phyloP scores from a whole-genome alignment of 2,329 filamentous ascomycete species.

The Ciborinia camelliae region DNA sequence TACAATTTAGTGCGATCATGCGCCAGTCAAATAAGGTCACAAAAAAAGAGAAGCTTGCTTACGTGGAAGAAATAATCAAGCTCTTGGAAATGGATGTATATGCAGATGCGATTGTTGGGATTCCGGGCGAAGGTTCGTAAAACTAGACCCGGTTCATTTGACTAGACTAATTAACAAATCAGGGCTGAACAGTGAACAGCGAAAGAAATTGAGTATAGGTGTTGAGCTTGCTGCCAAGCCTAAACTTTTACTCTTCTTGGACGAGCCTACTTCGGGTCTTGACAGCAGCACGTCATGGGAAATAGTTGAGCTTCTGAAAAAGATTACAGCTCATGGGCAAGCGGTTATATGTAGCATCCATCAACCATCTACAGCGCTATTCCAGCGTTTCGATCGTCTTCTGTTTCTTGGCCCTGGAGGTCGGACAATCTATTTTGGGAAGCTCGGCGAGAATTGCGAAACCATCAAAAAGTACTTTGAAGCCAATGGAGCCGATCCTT shows the following conservation, averaged over 20 bases:
- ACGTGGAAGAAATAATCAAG: constrained; percentile 87
- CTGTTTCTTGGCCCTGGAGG: constrained; percentile 74
- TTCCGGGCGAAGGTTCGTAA: constrained; percentile 45
- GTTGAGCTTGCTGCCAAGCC: constrained; percentile 71
- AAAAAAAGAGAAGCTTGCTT: constrained; percentile 73
- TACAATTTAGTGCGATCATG: constrained; percentile 80
- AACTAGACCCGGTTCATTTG: constrained; percentile 67
- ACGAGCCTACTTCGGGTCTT: constrained; percentile 83
- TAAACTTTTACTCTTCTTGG: constrained; percentile 65
- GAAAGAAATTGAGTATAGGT: constrained; percentile 69
- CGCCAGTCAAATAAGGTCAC: constrained; percentile 74
- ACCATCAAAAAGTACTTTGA: constrained; percentile 73
- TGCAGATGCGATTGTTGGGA: constrained; percentile 85
- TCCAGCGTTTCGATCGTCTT: constrained; percentile 82
- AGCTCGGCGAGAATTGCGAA: constrained; percentile 67
- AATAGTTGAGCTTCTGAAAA: constrained; percentile 81
- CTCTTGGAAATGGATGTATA: constrained; percentile 87
- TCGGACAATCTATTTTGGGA: constrained; percentile 75
- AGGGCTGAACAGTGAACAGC: constrained; percentile 57
- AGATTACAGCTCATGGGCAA: constrained; percentile 81
- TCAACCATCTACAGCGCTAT: constrained; percentile 88
- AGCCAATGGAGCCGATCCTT: constrained; percentile 61
- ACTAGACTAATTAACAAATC: constrained; percentile 74
- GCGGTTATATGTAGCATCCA: constrained; percentile 94
- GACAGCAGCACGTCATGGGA: constrained; percentile 92